Base-by-base conservation (phyloP, 1,284 basidiomycete species). In the Porogramme epimiltina region DNA sequence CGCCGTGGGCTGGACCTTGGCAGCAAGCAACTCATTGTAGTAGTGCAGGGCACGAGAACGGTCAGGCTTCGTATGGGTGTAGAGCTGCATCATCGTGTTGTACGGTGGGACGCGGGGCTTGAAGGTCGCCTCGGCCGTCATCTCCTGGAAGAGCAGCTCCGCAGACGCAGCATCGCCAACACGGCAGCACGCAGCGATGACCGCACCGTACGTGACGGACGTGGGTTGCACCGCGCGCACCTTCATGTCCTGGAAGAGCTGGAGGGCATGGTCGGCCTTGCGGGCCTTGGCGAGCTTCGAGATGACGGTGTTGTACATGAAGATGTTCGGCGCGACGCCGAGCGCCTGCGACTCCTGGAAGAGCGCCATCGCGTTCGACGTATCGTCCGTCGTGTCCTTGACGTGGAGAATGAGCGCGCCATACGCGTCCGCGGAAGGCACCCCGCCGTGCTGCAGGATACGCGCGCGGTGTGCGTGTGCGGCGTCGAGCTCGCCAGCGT, bases 41-140 rank as follows among this genome's bases (percentile, higher is more conserved):
- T 91, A 99, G 60, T 82, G 74, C 34, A 97, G 70, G 15, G 89
- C 89, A 39, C 84, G 80, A 26, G 82, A 81, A 45, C 95, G 85
- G 62, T 94, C 87, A 1, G 94, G 95, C 64, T 91, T 90, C 22
- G 90, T 96, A 56, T 90, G 86, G 43, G 91, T 89, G 73, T 93
- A 97, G 66, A 96, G 82, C 71, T 99, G 97, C 82, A 99, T 98
- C 95, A 99, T 98, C 34, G 92, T 98, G 74, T 98, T 99, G 77
- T 85, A 93, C 4, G 96, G 96, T 20, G 97, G 96, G 1, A 97
- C 87, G 6, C 95, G 81, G 8, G 95, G 87, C 72, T 80, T 88
- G 79, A 95, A 98, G 61, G 86, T 85, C 24, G 73, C 78, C 60
- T 87, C 80, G 37, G 69, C 59, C 8, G 78, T 70, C 96, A 99